Conservation (phyloP, 1,284 basidiomycete genomes). For the Ceratobasidium sp. region DNA sequence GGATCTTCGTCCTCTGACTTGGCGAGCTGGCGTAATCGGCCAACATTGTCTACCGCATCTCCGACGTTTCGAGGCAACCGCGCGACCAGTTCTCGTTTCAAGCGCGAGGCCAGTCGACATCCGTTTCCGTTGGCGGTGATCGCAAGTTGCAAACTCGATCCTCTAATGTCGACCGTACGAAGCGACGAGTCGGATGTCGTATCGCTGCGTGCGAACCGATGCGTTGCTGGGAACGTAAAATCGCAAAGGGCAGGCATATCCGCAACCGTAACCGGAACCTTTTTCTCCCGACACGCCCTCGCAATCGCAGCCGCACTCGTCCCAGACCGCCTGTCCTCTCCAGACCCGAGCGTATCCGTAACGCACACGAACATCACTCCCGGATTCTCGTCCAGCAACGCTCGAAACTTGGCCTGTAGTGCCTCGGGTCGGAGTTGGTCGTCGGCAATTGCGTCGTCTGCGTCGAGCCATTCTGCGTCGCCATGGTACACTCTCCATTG, state of each 20-base stretch:
- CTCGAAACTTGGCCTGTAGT: slow-evolving; percentile 47
- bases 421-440: slow-evolving; percentile 48
- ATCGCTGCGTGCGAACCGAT: slow-evolving; percentile 68
- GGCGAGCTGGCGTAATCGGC: slow-evolving; percentile 70
- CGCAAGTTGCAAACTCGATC: slow-evolving; percentile 79
- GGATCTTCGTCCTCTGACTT: slow-evolving; percentile 51
- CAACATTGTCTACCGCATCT: slow-evolving; percentile 78
- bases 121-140: slow-evolving; percentile 93
- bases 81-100: slow-evolving; percentile 84
- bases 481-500: slow-evolving; percentile 64
- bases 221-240: slow-evolving; percentile 86
- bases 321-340: slow-evolving; percentile 54
- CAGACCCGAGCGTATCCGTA: slow-evolving; percentile 68
- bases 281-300: slow-evolving; percentile 59
- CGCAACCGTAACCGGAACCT: slow-evolving; percentile 84
- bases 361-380: slow-evolving; percentile 69
- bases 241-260: slow-evolving; percentile 89
- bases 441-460: slow-evolving; percentile 51
- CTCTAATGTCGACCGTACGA: slow-evolving; percentile 26
- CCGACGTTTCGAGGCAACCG: slow-evolving; percentile 79
- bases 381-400: slow-evolving; percentile 46
- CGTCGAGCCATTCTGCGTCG: slow-evolving; percentile 50
- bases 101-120: slow-evolving; percentile 82
- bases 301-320: slow-evolving; percentile 65
- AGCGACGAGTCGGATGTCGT: slow-evolving; percentile 40